A percentile compares a stretch with the other conserved stretches of the same genome.
Evolutionary conservation across 2,329 filamentous ascomycete genomes (phyloP).

Genomic region (Emergomyces pasteurianus): DNA sequence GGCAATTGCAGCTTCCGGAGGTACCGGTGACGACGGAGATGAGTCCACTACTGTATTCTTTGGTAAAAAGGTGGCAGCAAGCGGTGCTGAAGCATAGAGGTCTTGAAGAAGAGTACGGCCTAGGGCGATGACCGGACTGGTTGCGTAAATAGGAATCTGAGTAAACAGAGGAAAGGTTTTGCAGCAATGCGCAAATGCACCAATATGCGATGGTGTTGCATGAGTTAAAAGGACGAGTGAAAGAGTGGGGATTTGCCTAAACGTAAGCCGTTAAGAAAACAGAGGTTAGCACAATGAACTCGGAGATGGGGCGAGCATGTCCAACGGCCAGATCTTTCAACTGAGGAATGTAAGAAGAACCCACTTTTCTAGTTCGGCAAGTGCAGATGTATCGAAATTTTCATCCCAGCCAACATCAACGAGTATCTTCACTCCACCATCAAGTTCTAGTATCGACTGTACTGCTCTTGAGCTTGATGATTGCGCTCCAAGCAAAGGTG

Average conservation of each 20-base stretch:
- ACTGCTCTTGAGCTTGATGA: constrained; percentile 68
- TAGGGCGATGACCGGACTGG: constrained; percentile 81
- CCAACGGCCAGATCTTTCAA: not conserved
- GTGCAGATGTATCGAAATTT: constrained; percentile 67
- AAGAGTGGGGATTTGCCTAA: constrained; percentile 75
- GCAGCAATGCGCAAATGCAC: constrained; percentile 92
- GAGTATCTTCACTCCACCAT: constrained; percentile 90
- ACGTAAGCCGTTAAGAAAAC: not conserved
- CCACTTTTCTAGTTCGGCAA: constrained; percentile 83
- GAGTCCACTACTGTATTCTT: constrained; percentile 51
- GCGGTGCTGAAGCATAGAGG: constrained; percentile 76
- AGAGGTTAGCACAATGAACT: not conserved
- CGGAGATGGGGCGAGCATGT: too few relatives aligned
- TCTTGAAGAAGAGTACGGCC: constrained; percentile 86
- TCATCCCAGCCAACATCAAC: constrained; percentile 96
- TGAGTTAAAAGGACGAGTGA: constrained; percentile 92
- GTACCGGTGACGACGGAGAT: constrained; percentile 18
- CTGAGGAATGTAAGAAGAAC: constrained; percentile 6
- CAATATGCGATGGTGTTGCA: constrained; percentile 80
- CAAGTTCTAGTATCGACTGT: constrained; percentile 91
- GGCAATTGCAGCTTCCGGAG: constrained; percentile 17
- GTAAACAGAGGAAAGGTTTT: constrained; percentile 88
- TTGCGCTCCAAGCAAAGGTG: constrained; percentile 79
- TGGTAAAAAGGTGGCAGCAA: constrained; percentile 76
- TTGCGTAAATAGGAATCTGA: constrained; percentile 88